phyloP scores from a whole-genome alignment of 805 yeast genomes.

The Kluyveromyces aestuarii region DNA sequence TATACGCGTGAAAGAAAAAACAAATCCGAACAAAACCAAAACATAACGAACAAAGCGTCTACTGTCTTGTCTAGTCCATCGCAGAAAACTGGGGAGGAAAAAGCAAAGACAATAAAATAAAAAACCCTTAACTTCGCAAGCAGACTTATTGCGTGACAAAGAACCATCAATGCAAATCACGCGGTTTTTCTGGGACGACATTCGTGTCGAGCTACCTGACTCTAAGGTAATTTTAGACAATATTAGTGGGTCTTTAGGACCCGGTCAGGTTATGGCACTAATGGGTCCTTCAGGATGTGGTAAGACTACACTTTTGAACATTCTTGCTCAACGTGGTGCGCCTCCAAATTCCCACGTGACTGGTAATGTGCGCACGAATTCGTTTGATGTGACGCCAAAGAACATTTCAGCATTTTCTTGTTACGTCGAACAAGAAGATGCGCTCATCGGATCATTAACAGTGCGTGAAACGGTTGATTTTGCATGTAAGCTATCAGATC shows the following conservation, averaged over 20 bases:
- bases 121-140: too few relatives aligned
- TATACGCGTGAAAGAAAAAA: too few relatives aligned
- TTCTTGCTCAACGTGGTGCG: constrained; percentile 39
- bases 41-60: too few relatives aligned
- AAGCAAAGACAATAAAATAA: too few relatives aligned
- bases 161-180: neutral
- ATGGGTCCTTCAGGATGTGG: constrained; percentile 86
- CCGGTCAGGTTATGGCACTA: constrained; percentile 51
- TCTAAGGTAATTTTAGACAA: neutral
- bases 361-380: constrained; percentile 24
- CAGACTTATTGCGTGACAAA: neutral
- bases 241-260: constrained; percentile 34
- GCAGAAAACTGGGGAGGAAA: too few relatives aligned
- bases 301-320: constrained; percentile 68
- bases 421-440: neutral
- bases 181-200: neutral
- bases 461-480: neutral
- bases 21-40: too few relatives aligned
- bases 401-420: neutral
- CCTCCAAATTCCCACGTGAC: constrained; percentile 34
- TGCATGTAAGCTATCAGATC: neutral
- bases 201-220: neutral
- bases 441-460: neutral
- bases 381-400: neutral
- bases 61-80: too few relatives aligned